phyloP scores from a whole-genome alignment of 2,329 filamentous ascomycete genomes.

The Rhynchosporium agropyri region DNA sequence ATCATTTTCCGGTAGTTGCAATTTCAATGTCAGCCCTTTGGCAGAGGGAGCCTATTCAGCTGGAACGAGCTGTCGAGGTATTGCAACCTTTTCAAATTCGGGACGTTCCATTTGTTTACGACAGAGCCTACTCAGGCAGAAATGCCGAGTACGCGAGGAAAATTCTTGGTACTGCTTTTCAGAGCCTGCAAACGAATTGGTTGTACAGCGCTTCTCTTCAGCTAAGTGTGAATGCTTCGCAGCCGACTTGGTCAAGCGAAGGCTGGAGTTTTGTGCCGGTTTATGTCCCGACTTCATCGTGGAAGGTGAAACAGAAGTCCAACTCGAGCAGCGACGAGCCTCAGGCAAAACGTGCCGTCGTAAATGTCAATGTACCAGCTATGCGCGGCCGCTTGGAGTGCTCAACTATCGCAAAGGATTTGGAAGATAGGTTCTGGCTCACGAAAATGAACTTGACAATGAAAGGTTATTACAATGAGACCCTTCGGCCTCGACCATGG shows the following conservation, averaged over 20 bases:
- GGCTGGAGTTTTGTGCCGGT: not conserved
- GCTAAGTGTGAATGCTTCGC: constrained; percentile 2
- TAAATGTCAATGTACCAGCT: constrained; percentile 1
- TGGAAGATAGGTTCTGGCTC: not conserved
- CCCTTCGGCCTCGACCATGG: not conserved
- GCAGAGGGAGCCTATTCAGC: not conserved
- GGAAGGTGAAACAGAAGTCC: no score
- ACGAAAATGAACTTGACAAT: not conserved
- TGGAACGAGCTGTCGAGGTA: not conserved
- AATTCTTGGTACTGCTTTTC: not conserved
- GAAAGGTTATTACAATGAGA: not conserved
- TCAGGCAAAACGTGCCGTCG: not conserved
- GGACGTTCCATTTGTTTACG: not conserved
- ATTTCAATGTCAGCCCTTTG: constrained; percentile 4
- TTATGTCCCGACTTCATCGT: not conserved
- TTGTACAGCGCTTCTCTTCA: constrained; percentile 3
- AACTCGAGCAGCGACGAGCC: not conserved
- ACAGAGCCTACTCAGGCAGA: not conserved
- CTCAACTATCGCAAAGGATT: not conserved
- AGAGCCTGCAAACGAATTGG: not conserved
- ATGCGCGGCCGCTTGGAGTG: not conserved
- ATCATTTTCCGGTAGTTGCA: not conserved
- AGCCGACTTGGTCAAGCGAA: not conserved
- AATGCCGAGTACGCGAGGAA: not conserved
- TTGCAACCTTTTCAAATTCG: constrained; percentile 1